Base-by-base conservation (phyloP, 2,329 filamentous ascomycete genomes). In the Beauveria varroae region DNA sequence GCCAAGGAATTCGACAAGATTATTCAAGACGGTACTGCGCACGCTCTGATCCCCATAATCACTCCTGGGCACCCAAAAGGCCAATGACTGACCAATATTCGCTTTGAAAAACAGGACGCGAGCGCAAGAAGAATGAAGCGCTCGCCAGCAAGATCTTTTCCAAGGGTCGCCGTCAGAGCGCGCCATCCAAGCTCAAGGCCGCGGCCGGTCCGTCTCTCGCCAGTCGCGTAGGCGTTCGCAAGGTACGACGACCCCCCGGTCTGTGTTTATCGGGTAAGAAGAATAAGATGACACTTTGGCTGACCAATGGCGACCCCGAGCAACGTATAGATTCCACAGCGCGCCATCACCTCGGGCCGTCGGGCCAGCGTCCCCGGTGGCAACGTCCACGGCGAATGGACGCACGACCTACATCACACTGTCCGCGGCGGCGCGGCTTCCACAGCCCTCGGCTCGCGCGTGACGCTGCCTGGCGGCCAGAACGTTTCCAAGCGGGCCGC, bases 111-210 rank as follows among this genome's bases (percentile, higher is more conserved):
- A 44, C 66, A 85, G 84, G 80, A 64, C 86, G 88, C 64, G 81
- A 89, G 72, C 84, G 86, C 71, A 88, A 88, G 76, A 87, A 86
- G 76, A 86, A 88, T 67, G 84, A 90, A 70, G 80, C 77, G 3
- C 82, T 91, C n/a, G 89, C 89, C 37, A 81, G 88, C 67, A 80
- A 83, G 69, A 90, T 93, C 69, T 87, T 93, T 67, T 83, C 83
- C 66, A 78, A 75, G 65, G 83, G 83, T 69, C 84, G 86, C 66
- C 75, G 80, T 40, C 74, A 81, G 57, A 87, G 82, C 69, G 81
- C 86, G 44, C 81, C 82, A 7, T 73, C 75, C 49, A 80, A 74
- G 62, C 70, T 77, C 62, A 83, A 78, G 68, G 71, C 75, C 63
- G 70, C 72, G 61, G 68, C 72, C 56, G 77, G 81, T 57, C 78